Percentiles rank a stretch among this genome's conserved stretches.
These are phyloP conservation scores for Lavandula angustifolia DNA, from an alignment of 257 asterid genomes.

Conservation along the genomic window DNA sequence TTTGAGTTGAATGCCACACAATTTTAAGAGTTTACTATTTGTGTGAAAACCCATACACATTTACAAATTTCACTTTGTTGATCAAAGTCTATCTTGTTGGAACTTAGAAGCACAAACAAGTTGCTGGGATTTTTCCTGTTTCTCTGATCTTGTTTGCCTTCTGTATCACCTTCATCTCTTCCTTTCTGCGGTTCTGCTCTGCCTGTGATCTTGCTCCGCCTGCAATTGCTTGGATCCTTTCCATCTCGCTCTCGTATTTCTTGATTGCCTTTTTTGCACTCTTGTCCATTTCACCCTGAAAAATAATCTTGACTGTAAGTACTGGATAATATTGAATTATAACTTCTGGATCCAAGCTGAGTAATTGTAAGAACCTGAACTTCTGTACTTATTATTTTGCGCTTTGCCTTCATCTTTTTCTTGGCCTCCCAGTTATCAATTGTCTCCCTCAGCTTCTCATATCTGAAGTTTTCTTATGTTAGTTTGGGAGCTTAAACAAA, in stretches of 20 bases:
- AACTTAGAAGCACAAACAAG: slow-evolving; percentile 64
- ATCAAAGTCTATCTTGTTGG: slow-evolving; percentile 19
- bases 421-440: slow-evolving; percentile 62
- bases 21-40: neutral
- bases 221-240: slow-evolving; percentile 50
- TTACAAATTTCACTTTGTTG: slow-evolving; percentile 17
- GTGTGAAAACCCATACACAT: slow-evolving; percentile 19
- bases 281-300: slow-evolving; percentile 75
- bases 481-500: slow-evolving; percentile 8
- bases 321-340: slow-evolving; percentile 17
- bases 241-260: slow-evolving; percentile 42
- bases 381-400: slow-evolving; percentile 52
- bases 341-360: slow-evolving; percentile 20
- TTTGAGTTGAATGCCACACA: neutral
- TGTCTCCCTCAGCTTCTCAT: slow-evolving; percentile 50
- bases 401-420: slow-evolving; percentile 60
- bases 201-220: slow-evolving; percentile 63
- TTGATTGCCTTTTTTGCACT: slow-evolving; percentile 48
- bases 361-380: slow-evolving; percentile 36
- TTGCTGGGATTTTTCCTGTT: slow-evolving; percentile 73
- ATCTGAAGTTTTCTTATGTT: slow-evolving; percentile 46
- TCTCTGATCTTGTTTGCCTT: slow-evolving; percentile 68
- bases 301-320: slow-evolving; percentile 26
- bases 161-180: slow-evolving; percentile 66
- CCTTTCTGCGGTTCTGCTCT: slow-evolving; percentile 52